Evolutionary conservation across 106 monocot genomes (phyloP), one percentile per base, ranked within the genome.

Genomic region (Dendrobium chrysotoxum): DNA sequence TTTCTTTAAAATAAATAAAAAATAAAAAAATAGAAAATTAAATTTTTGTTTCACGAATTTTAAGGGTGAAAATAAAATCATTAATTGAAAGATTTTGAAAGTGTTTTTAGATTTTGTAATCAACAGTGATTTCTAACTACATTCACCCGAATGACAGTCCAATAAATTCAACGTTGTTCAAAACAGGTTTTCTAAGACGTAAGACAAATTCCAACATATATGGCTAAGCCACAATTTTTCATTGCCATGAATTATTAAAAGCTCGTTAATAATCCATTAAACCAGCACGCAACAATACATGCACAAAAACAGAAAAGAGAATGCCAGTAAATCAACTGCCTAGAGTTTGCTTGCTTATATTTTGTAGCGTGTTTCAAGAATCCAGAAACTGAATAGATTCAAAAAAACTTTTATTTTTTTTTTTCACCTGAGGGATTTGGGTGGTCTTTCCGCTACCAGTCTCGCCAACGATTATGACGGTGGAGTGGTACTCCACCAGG

Each of bases 401-500:
- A 40, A 17, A 21, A 42, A 2, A 13, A 75, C 28, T 20, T 28
- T 28, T 21, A 16, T 28, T 61, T 23, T 3, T 58, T 30, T 45
- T 73, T 31, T 46, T 26, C 38, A 96, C 97, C 94, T 98, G 98
- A 5, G 98, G 98, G 20, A 98, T 94, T 82, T 98, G 98, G 21
- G 98, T 98, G 78, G 98, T 95, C 84, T 98, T 98, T 0, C 95
- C 98, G 77, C 94, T 95, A 20, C 98, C 98, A 4, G 98, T 98
- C 88, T 98, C 98, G 7, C 97, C 98, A 23, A 98, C 98, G 25
- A 95, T 80, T 40, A 97, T 94, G 38, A 89, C 85, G 28, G 97
- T 97, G n/a, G 90, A 83, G 66, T 94, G 92, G 28, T 87, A 81
- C 91, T 97, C 97, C 16, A 97, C 94, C 65, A 97, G 79, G 80